phyloP scores from a whole-genome alignment of 192 early-diverging fungal genomes.

The Gonapodya prolifera region DNA sequence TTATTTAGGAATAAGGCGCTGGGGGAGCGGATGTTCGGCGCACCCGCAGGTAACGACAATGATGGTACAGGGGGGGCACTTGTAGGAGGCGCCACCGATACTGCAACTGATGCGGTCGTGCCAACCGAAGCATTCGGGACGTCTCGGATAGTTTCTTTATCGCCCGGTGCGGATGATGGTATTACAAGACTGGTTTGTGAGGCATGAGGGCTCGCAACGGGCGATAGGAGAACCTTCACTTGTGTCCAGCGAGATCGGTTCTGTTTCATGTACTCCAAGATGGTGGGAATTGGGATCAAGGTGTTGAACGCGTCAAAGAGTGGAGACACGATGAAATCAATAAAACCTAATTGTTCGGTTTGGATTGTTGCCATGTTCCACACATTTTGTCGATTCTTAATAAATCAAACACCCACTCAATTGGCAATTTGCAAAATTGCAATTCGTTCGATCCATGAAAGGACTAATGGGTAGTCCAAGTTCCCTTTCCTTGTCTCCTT shows the following conservation, averaged over 20 bases:
- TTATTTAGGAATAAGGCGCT: not conserved
- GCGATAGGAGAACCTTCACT: not conserved
- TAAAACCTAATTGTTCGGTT: constrained; percentile 24
- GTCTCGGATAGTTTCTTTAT: too few species aligned
- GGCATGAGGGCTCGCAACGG: not conserved
- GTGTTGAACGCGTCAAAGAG: constrained; percentile 37
- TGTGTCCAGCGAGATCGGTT: not conserved
- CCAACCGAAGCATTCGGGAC: not conserved
- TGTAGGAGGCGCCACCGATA: too few species aligned
- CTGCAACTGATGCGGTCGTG: not conserved
- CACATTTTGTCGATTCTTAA: not conserved
- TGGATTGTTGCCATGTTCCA: not conserved
- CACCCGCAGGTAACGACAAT: not conserved
- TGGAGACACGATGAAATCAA: constrained; percentile 43
- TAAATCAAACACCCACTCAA: not conserved
- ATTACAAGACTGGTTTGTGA: not conserved
- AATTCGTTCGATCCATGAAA: constrained; percentile 40
- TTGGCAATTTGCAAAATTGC: constrained; percentile 38
- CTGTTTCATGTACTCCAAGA: not conserved
- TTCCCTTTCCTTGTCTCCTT: constrained; percentile 38
- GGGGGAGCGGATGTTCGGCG: not conserved
- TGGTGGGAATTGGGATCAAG: constrained; percentile 8
- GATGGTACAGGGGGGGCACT: not conserved
- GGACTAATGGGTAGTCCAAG: constrained; percentile 29
- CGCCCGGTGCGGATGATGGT: not conserved